Conservation (phyloP, 176 grass and related monocot genomes). For the Oropetium thomaeum region DNA sequence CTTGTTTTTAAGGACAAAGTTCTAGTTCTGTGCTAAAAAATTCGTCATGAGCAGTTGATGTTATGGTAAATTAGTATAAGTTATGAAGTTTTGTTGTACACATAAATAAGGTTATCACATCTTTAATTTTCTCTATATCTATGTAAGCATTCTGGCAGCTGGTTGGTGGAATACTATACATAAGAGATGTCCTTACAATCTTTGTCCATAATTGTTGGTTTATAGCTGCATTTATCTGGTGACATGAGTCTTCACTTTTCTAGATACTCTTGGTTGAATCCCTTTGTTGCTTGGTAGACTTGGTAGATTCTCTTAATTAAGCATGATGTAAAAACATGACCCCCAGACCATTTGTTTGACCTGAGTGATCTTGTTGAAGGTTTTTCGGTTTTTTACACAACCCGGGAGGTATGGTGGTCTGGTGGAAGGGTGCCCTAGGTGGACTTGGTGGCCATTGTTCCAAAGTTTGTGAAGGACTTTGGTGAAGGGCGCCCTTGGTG, state of each 20-base stretch:
- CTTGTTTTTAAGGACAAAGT: not conserved
- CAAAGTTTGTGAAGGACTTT: conserved; percentile 90
- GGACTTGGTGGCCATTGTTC: conserved; percentile 84
- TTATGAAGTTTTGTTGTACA: not conserved
- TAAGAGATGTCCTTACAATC: not conserved
- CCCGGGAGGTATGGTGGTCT: conserved; percentile 60
- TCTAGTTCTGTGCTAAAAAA: not conserved
- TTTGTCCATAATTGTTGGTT: not conserved
- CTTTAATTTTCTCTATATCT: not conserved
- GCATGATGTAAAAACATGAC: conserved; percentile 45
- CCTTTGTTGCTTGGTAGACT: not conserved
- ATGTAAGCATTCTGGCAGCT: not conserved
- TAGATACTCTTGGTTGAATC: not conserved
- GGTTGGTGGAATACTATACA: not conserved
- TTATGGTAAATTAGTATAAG: not conserved
- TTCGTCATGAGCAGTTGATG: not conserved
- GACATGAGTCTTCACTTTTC: not conserved
- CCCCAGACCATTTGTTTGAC: conserved; percentile 67
- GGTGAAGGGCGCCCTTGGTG: conserved; percentile 90
- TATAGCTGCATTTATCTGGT: not conserved
- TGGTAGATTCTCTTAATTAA: conserved; percentile 31
- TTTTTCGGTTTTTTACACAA: conserved; percentile 94
- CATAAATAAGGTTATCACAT: not conserved
- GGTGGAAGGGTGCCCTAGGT: conserved; percentile 94
- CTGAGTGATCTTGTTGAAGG: conserved; percentile 99